Evolutionary conservation across 1,139 yeast genomes (phyloP), one percentile per base, ranked within the genome.

Genomic region (Diutina catenulata): DNA sequence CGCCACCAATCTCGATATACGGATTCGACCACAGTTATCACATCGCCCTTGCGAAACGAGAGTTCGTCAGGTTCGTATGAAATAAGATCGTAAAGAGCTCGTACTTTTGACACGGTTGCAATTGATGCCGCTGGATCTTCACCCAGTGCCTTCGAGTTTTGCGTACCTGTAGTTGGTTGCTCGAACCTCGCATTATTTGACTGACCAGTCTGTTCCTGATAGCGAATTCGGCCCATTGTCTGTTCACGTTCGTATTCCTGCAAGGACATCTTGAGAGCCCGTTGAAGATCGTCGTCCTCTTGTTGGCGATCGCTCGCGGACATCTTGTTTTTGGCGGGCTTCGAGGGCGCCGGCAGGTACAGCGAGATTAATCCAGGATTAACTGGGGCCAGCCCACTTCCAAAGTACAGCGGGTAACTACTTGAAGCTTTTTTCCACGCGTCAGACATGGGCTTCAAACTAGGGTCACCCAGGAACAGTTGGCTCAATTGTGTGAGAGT

Each of bases 1-100:
- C 86, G 70, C 82, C 96, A 84, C 98, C 98, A 91, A 54, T 91
- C 97, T 44, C 86, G 70, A 56, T 87, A 87, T 5, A 83, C 94
- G 14, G 83, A 73, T 50, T 87, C 97, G 37, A 88, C 69, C 1
- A 91, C 95, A 1, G 81, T 80, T 37, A 91, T 88, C 2, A 78
- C 64, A 51, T 81, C 93, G 18, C 86, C 88, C 48, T 76, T 79
- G 36, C 74, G 65, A 53, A 81, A 80, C 0, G 86, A 76, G 20
- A 81, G 59, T 43, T 81, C 87, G 45, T 79, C 87, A 2, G 74
- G 74, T 48, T 79, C 88, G 37, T 74, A 68, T 1, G 94, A 74
- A 15, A 72, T 64, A 37, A 88, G 65, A 52, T 87, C 95, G 51
- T 84, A 91, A 38, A 91, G 61, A 0, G 97, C 97, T 38, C 83